Evolutionary conservation across 495 filamentous ascomycete species (phyloP).

Genomic region (Neurospora africana): DNA sequence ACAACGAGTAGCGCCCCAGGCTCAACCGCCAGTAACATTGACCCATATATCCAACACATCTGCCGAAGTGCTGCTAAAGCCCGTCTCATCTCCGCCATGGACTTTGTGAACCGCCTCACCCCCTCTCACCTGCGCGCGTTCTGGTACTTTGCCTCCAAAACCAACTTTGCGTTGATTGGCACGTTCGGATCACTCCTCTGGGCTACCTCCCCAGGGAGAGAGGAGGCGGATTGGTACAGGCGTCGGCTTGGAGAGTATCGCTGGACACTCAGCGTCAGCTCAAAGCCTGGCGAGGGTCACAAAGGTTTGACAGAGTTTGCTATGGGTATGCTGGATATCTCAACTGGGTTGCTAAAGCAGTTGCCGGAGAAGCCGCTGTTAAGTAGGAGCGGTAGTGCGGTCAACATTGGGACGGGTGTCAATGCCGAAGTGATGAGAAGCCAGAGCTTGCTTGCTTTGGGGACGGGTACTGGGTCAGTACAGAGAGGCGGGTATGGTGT

Average conservation of each 20-base stretch:
- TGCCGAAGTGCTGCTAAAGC: slow-evolving; percentile 86
- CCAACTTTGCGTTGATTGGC: slow-evolving; percentile 72
- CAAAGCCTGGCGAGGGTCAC: slow-evolving; percentile 55
- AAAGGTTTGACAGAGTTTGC: slow-evolving; percentile 61
- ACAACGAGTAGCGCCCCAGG: neutral
- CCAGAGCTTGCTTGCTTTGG: slow-evolving; percentile 25
- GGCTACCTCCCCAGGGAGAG: slow-evolving; percentile 72
- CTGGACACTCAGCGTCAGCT: slow-evolving; percentile 84
- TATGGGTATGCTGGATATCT: slow-evolving; percentile 61
- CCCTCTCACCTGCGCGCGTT: slow-evolving; percentile 62
- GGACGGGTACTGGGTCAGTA: slow-evolving; percentile 5
- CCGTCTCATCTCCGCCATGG: slow-evolving; percentile 65
- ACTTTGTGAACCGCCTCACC: slow-evolving; percentile 64
- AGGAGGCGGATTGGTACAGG: slow-evolving; percentile 95
- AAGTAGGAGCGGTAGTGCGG: slow-evolving; percentile 31
- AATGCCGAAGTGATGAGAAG: slow-evolving; percentile 33
- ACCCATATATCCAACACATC: slow-evolving; percentile 79
- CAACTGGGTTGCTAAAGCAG: slow-evolving; percentile 43
- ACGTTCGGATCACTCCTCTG: slow-evolving; percentile 75
- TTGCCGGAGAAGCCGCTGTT: slow-evolving; percentile 46
- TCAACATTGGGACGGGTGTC: slow-evolving; percentile 32
- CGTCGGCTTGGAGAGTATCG: slow-evolving; percentile 76
- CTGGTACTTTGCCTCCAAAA: slow-evolving; percentile 75
- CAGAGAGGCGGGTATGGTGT: slow-evolving; percentile 7
- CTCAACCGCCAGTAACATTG: slow-evolving; percentile 23